Evolutionary conservation across 2,329 filamentous ascomycete species (phyloP), one percentile per base, ranked within the genome.

Genomic region (Fusarium zealandicum): DNA sequence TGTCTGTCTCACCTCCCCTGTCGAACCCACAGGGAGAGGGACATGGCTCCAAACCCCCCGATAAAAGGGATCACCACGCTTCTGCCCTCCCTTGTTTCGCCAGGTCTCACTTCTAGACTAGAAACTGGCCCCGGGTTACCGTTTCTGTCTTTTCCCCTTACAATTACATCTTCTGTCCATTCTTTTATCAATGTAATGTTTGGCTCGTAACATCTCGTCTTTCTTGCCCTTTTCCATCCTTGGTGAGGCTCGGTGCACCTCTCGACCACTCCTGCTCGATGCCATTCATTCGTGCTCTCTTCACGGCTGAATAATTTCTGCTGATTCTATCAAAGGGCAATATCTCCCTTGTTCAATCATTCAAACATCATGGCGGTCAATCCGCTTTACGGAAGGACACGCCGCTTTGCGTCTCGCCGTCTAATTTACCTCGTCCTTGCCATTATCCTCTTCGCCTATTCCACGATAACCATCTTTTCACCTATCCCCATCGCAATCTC

Each of bases 391-490:
- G 80, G 81, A 44, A 75, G 78, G 44, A 76, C 78, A 13, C 65
- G 84, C 58, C 79, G 79, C 46, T 71, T 86, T 52, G 73, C 76
- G 37, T 75, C 82, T 17, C 80, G 82, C 39, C 82, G 81, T 48
- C 71, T 85, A 58, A 79, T 79, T 14, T 68, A 82, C 45, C 72
- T 86, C 17, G 73, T 87, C 33, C 73, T 78, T 50, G 69, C 73
- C 48, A 72, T 87, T 38, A 76, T 79, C 54, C 58, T 84, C 32
- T 81, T 85, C 61, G 82, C 81, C 53, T 65, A 86, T 51, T 75
- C 82, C 62, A 78, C 85, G 43, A 73, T 86, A 59, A 77, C 82
- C 57, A 79, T 78, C 12, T 71, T 85, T 10, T 79, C 81, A 13
- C 51, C 40, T 13, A 38, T 14, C 37, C 36, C 31, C 37, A 25